A percentile compares a stretch with the other conserved stretches of the same genome.
phyloP scores from a whole-genome alignment of 306 rosid species.

The Medicago truncatula region MtrunA17r5.0-ANR NC_053043.1:16089001-16089500 shows the following conservation, averaged over 20 bases:
- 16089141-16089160: constrained; percentile 30
- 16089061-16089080: constrained; percentile 94
- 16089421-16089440: neutral
- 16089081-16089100: constrained; percentile 81
- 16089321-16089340: constrained; percentile 31
- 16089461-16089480: constrained; percentile 32
- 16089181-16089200: constrained; percentile 29
- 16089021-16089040: constrained; percentile 85
- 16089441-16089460: constrained; percentile 25
- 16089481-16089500: constrained; percentile 12
- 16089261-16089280: constrained; percentile 21
- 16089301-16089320: constrained; percentile 30
- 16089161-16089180: constrained; percentile 35
- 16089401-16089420: constrained; percentile 10
- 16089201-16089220: constrained; percentile 7
- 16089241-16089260: constrained; percentile 17
- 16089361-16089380: constrained; percentile 8
- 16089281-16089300: constrained; percentile 31
- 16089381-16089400: constrained; percentile 15
- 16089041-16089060: constrained; percentile 97
- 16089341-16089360: constrained; percentile 12
- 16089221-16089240: constrained; percentile 19
- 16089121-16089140: neutral
- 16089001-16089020: constrained; percentile 92
- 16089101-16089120: constrained; percentile 42